A percentile compares a stretch with the other conserved stretches of the same genome.
Conservation (phyloP, 805 yeast species). For the Starmerella potacharoeniae region DNA sequence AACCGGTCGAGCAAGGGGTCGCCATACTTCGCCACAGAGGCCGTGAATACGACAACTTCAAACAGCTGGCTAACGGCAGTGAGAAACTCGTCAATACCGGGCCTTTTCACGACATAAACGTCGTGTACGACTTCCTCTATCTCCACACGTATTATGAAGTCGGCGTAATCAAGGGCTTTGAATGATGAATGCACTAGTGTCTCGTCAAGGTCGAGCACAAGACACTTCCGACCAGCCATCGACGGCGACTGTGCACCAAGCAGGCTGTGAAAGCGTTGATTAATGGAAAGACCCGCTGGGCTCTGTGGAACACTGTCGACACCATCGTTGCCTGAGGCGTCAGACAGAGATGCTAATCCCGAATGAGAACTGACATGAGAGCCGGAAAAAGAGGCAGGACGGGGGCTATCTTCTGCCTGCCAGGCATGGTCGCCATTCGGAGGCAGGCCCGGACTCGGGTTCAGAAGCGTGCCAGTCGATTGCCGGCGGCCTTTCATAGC, state of each 20-base stretch:
- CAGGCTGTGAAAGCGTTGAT: background rate
- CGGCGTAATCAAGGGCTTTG: conserved; percentile 83
- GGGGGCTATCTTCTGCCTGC: conserved; percentile 26
- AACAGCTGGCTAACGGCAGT: conserved; percentile 68
- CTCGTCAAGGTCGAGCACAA: conserved; percentile 87
- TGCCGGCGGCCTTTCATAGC: conserved; percentile 17
- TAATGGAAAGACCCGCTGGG: background rate
- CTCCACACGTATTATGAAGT: conserved; percentile 94
- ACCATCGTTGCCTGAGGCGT: background rate
- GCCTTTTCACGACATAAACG: conserved; percentile 92
- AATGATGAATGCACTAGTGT: conserved; percentile 93
- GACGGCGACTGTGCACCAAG: background rate
- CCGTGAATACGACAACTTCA: conserved; percentile 96
- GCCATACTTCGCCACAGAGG: conserved; percentile 89
- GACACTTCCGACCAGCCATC: conserved; percentile 60
- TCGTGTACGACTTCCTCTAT: conserved; percentile 86
- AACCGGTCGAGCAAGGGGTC: conserved; percentile 86
- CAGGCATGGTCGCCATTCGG: conserved; percentile 33
- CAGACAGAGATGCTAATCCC: background rate
- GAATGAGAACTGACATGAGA: background rate
- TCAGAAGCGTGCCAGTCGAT: background rate
- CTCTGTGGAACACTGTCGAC: background rate
- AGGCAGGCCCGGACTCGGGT: conserved; percentile 23
- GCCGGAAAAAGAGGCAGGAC: background rate
- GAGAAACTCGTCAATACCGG: conserved; percentile 94